Evolutionary conservation across 306 rosid genomes (phyloP), one percentile per base, ranked within the genome.

Genomic region (Glycine tomentella): DNA sequence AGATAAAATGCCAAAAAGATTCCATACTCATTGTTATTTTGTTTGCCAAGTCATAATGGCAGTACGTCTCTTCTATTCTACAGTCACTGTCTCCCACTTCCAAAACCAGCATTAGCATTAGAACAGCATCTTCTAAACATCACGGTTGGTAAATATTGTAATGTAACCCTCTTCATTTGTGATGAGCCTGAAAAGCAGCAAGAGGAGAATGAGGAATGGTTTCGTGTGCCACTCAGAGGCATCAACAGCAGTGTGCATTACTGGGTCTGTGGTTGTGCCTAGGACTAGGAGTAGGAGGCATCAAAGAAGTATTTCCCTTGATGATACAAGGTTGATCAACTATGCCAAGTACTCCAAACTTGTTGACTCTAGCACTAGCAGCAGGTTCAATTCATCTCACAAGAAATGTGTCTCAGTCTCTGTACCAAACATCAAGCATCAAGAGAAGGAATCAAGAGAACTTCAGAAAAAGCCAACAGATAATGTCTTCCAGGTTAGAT

Each of bases 181-280:
- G 46, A 88, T 86, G 89, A 92, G 69, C 76, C 72, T 66, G 86
- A 89, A 83, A 73, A 76, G 16, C 72, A 71, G 64, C 36, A 59
- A 76, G 68, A 61, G 64, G 82, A 89, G 59, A 58, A 85, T 87
- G 83, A 81, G 82, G 72, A 79, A 70, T 8, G 97, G 93, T 1
- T 92, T 94, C 85, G 91, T 86, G 97, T 94, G 98, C 82, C 96
- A 85, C 12, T 89, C 93, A 55, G 81, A 76, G 25, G 90, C 91
- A 3, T 84, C 98, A 77, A 91, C 97, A 5, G 92, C 96, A 3
- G 93, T 91, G 42, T 94, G 97, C 86, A 36, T 36, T 42, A 0
- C 46, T 42, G 46, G 87, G 50, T 85, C 95, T 8, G 87, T 75
- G 53, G 74, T 94, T 4, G 78, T 90, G 38, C 91, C 98, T 9